Percentiles rank a stretch among this genome's conserved stretches.
Conservation (phyloP, 169 alveolate genomes). For the Eimeria praecox region DNA sequence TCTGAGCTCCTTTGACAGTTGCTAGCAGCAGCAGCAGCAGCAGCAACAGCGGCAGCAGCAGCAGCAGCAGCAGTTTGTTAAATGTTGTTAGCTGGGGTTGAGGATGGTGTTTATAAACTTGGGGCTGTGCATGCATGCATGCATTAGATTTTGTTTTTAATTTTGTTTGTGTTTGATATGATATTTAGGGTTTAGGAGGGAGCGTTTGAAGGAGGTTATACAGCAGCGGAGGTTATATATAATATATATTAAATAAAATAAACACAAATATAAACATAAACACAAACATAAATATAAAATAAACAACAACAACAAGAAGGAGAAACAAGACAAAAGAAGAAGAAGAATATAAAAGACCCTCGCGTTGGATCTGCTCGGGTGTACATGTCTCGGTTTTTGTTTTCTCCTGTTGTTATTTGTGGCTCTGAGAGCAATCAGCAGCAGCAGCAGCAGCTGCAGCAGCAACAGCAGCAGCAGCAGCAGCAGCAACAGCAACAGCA, state of each 20-base stretch:
- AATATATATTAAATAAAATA: too few species aligned
- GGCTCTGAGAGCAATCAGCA: slow-evolving; percentile 7
- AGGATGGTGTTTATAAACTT: neutral
- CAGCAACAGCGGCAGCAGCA: too few species aligned
- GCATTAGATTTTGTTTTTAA: neutral
- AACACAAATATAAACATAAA: too few species aligned
- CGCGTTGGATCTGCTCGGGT: neutral
- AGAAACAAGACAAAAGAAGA: neutral
- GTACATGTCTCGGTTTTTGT: neutral
- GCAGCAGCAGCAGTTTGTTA: too few species aligned
- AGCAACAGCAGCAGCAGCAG: slow-evolving; percentile 40
- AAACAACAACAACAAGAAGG: neutral
- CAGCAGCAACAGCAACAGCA: slow-evolving; percentile 29
- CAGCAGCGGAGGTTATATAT: neutral
- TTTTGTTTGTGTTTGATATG: neutral
- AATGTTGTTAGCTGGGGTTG: neutral
- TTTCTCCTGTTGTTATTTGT: neutral
- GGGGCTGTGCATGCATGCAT: neutral
- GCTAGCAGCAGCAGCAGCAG: too few species aligned
- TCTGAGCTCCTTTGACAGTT: too few species aligned
- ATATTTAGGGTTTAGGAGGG: neutral
- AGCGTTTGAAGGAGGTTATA: neutral
- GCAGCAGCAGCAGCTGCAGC: slow-evolving; percentile 43
- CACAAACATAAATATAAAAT: neutral
- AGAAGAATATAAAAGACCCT: neutral